Base-by-base conservation (phyloP, 2,329 filamentous ascomycete species). In the Aspergillus aculeatinus region DNA sequence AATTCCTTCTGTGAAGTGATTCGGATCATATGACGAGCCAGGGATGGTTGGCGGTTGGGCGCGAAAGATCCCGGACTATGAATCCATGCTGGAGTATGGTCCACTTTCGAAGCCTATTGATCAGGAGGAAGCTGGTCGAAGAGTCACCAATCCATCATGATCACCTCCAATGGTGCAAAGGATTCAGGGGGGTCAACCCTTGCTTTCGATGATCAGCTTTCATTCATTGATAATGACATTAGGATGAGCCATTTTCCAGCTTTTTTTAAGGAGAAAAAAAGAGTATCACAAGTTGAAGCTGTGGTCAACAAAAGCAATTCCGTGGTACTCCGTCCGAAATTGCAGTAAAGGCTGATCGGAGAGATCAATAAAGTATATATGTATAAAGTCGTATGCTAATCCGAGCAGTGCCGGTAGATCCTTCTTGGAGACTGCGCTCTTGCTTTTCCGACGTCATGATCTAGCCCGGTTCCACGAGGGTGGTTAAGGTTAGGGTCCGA, bases 401-500 rank as follows among this genome's bases (percentile, higher is more conserved):
- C 39, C 5, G 39, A 44, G 39, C n/a, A n/a, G 6, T 19, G 6
- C 27, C 27, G 27, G 27, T 29, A 29, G 16, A n/a, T 19, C 39
- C 14, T 42, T 42, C 35, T 42, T 42, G 5, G 14, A 42, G 35
- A 42, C 35, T 42, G 14, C 14, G 35, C 6, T 16, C 14, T 44
- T 44, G 39, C 14, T n/a, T 44, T 44, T 19, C 39, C 39, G 39
- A 44, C 16, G 39, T 44, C 39, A 44, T 44, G 16, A 55, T n/a
- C 25, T 19, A n/a, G 39, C 16, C 52, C 29, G 39, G 42, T 19
- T 14, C 25, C 9, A 31, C 14, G 12, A 25, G 2, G 11, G 7
- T 31, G 11, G 52, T 29, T 55, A 55, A 55, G 39, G 52, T 55
- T 55, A 39, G 39, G 52, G n/a, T 23, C 39, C 52, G 23, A 21